These are phyloP conservation scores for Begonia loranthoides DNA, from an alignment of 306 rosid species.

Conservation along the genomic window DNA sequence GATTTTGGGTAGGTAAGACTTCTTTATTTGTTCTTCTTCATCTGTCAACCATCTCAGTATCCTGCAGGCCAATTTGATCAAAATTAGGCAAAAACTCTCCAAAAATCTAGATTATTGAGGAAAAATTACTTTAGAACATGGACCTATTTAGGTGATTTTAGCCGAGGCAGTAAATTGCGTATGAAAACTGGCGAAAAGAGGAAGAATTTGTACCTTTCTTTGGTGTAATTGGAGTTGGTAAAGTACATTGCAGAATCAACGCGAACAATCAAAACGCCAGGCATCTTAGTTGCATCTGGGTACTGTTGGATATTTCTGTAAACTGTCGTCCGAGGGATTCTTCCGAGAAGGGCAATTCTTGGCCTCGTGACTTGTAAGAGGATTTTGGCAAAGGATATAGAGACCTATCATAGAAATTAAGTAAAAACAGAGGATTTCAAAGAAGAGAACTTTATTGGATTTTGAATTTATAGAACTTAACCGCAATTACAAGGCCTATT, in stretches of 20 bases:
- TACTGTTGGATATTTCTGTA: conserved; percentile 82
- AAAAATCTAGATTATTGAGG: neutral
- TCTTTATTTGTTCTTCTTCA: conserved; percentile 50
- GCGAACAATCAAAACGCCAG: conserved; percentile 73
- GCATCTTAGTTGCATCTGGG: conserved; percentile 68
- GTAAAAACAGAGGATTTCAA: too few relatives aligned
- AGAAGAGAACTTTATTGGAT: neutral
- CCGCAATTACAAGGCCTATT: conserved; percentile 85
- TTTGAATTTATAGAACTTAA: conserved; percentile 13
- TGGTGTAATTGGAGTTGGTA: conserved; percentile 85
- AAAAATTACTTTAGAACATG: too few relatives aligned
- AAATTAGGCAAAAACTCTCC: neutral
- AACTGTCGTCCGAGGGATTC: conserved; percentile 62
- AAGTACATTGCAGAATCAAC: conserved; percentile 91
- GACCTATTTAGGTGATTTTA: too few relatives aligned
- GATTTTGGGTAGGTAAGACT: conserved; percentile 40
- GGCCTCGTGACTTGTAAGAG: conserved; percentile 93
- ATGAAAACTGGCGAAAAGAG: conserved; percentile 2
- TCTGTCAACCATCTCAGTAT: conserved; percentile 75
- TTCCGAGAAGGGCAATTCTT: conserved; percentile 73
- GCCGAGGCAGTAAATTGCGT: neutral
- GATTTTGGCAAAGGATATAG: conserved; percentile 83
- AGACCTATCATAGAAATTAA: conserved; percentile 33
- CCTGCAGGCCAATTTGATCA: conserved; percentile 26
- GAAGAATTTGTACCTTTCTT: conserved; percentile 53